Conservation (phyloP, 1,284 basidiomycete genomes). For the Crocinoboletus sp. region DNA sequence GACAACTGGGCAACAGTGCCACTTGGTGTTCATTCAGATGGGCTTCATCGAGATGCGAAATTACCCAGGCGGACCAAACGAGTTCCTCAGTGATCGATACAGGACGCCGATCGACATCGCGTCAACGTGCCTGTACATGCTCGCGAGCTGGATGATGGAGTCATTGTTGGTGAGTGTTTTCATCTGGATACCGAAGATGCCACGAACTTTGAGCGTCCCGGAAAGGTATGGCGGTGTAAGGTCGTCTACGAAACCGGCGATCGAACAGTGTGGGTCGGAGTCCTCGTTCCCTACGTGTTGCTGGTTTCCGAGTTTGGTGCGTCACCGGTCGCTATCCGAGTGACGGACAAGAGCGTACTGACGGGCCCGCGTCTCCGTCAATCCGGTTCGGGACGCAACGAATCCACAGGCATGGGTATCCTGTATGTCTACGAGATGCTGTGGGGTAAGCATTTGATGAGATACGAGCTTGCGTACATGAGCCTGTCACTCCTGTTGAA, state of each 20-base stretch:
- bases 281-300: slow-evolving; percentile 12
- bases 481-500: slow-evolving; percentile 18
- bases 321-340: background rate
- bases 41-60: slow-evolving; percentile 15
- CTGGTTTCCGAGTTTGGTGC: slow-evolving; percentile 14
- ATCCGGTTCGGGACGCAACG: too few species aligned
- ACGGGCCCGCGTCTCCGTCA: too few species aligned
- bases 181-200: background rate
- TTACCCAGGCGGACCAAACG: slow-evolving; percentile 21
- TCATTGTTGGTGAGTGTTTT: slow-evolving; percentile 20
- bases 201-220: background rate
- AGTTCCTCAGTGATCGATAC: slow-evolving; percentile 13
- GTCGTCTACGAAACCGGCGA: slow-evolving; percentile 19
- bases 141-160: slow-evolving; percentile 26
- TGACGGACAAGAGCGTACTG: background rate
- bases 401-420: slow-evolving; percentile 14
- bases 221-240: slow-evolving; percentile 25
- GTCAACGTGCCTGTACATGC: slow-evolving; percentile 12
- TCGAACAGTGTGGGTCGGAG: slow-evolving; percentile 6
- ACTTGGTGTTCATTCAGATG: slow-evolving; percentile 16
- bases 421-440: slow-evolving; percentile 8
- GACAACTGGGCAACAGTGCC: slow-evolving; percentile 16
- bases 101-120: slow-evolving; percentile 6
- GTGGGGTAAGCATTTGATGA: background rate
- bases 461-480: slow-evolving; percentile 9